Base-by-base conservation (phyloP, 148 eudicot genomes). In the Agrostemma githago region DNA sequence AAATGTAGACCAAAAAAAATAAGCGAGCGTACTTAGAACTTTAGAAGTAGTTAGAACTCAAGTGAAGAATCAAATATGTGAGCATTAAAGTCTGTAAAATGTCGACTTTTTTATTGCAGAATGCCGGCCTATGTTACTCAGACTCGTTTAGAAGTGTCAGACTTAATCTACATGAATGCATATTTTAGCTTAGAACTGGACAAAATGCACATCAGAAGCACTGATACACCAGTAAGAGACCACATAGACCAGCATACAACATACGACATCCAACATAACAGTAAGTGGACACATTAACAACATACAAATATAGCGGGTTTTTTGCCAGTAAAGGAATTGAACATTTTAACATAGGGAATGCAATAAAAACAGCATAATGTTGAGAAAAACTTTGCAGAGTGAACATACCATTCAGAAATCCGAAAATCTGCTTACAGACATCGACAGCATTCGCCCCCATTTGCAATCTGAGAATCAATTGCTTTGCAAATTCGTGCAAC, bases 401-500 rank as follows among this genome's bases (percentile, higher is more conserved):
- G 72, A 42, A 76, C 86, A 67, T 85, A 95, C 99, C 92, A 71
- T 83, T 74, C 57, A 95, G 68, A 77, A 95, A 87, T 21, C 78
- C 74, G 84, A 89, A 71, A 9, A 95, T 90, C 58, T 85, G 87
- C 79, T 72, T 79, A 72, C 83, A 87, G 70, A 90, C 86, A 59
- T 92, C 93, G 37, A 63, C 81, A 74, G 86, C 81, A 74, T 82
- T 88, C 70, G 81, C 78, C 57, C 88, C 90, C 71, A 81, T 79
- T 79, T 84, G 83, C 83, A 92, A 81, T 79, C 84, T 87, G 53
- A 81, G 73, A 79, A 86, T 77, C 88, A 95, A 79, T 83, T 84
- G 81, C 74, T 81, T 82, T 26, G 93, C 88, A 79, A 79, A 66
- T 43, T 86, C 88, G 76, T 92, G 91, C 80, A 95, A 84, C 42